Evolutionary conservation across 2,329 filamentous ascomycete genomes (phyloP).

Genomic region (Lasiodiplodia gonubiensis): DNA sequence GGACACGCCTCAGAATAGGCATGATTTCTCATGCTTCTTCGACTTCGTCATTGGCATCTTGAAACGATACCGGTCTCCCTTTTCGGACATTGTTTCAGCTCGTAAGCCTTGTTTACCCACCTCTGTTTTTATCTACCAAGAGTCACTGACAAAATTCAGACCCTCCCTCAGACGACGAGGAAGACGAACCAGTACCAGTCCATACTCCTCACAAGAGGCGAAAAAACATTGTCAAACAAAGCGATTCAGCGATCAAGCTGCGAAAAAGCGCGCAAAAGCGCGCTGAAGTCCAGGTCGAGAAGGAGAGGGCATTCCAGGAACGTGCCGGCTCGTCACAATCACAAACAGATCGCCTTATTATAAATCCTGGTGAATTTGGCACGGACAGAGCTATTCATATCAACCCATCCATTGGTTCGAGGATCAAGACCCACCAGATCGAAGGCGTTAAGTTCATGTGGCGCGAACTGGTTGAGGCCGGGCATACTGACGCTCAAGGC

Average conservation of each 20-base stretch:
- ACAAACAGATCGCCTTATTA: constrained; percentile 53
- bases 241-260: constrained; percentile 36
- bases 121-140: neutral
- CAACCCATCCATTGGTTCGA: constrained; percentile 64
- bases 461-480: constrained; percentile 73
- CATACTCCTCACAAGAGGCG: constrained; percentile 54
- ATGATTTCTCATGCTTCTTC: neutral
- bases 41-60: neutral
- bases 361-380: constrained; percentile 70
- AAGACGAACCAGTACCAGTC: neutral
- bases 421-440: constrained; percentile 81
- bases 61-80: neutral
- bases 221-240: constrained; percentile 55
- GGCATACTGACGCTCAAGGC: constrained; percentile 66
- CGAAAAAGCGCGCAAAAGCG: constrained; percentile 63
- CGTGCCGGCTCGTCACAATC: constrained; percentile 2
- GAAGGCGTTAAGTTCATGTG: constrained; percentile 86
- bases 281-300: constrained; percentile 54
- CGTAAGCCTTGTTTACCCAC: neutral
- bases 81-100: neutral
- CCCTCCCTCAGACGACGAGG: neutral
- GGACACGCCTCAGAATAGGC: neutral
- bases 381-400: constrained; percentile 68
- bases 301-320: constrained; percentile 22
- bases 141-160: neutral